These are phyloP conservation scores for Chaetomium sp. DNA, from an alignment of 2,329 filamentous ascomycete genomes.

Conservation along the genomic window DNA sequence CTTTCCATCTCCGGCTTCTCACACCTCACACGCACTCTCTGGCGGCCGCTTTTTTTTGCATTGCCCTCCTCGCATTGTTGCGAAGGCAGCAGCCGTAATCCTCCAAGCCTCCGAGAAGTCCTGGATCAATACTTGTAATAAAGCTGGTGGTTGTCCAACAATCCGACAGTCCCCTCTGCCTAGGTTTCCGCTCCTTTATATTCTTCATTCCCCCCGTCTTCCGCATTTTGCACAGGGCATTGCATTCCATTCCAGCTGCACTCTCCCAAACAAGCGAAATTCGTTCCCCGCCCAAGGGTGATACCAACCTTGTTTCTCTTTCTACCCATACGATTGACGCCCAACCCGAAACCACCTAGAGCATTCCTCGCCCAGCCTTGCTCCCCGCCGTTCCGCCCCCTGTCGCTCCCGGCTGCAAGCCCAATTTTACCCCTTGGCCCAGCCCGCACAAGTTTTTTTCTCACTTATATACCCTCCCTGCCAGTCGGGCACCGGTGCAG, in stretches of 20 bases:
- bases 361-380: constrained; percentile 32
- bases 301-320: constrained; percentile 17
- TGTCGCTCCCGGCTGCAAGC: constrained; percentile 23
- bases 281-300: constrained; percentile 29
- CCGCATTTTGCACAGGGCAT: constrained; percentile 1
- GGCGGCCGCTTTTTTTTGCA: constrained; percentile 16
- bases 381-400: constrained; percentile 26
- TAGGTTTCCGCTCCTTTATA: not conserved
- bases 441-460: constrained; percentile 29
- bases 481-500: constrained; percentile 41
- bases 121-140: constrained; percentile 19
- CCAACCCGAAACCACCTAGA: constrained; percentile 32
- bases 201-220: constrained; percentile 16
- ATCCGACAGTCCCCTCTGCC: not conserved
- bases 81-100: constrained; percentile 32
- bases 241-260: constrained; percentile 5
- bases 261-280: constrained; percentile 29
- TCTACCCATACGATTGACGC: constrained; percentile 30
- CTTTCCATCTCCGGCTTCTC: not conserved
- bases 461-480: constrained; percentile 35
- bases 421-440: constrained; percentile 27
- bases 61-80: constrained; percentile 24
- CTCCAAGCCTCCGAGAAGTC: constrained; percentile 12
- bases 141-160: not conserved
- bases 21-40: not conserved